These are phyloP conservation scores for Rhexocercosporidium sp. DNA, from an alignment of 2,329 filamentous ascomycete species.

Conservation along the genomic window DNA sequence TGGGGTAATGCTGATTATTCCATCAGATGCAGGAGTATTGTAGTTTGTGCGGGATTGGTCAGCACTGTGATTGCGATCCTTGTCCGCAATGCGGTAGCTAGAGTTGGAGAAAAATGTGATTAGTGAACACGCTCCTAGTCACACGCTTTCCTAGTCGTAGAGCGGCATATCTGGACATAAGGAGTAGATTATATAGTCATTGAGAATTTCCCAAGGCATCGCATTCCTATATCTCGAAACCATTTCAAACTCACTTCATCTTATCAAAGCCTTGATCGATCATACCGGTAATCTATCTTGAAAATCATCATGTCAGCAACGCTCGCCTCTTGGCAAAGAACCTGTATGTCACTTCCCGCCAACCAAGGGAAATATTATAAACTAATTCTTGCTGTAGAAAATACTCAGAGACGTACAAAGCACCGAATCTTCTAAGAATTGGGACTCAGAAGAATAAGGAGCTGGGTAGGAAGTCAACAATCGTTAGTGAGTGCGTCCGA, in stretches of 20 bases:
- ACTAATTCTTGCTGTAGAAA: background rate
- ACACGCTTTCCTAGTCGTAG: background rate
- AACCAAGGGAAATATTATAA: background rate
- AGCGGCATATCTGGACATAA: too few species aligned
- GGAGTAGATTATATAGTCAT: too few species aligned
- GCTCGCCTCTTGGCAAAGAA: slow-evolving; percentile 6
- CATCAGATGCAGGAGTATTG: background rate
- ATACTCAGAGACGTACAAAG: slow-evolving; percentile 19
- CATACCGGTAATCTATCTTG: too few species aligned
- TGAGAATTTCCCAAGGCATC: too few species aligned
- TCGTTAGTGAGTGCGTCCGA: slow-evolving; percentile 16
- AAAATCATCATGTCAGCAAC: background rate
- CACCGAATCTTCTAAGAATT: slow-evolving; percentile 7
- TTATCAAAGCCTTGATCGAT: too few species aligned
- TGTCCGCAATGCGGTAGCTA: background rate
- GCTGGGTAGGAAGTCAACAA: slow-evolving; percentile 16
- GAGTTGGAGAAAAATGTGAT: background rate
- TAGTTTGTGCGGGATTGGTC: background rate
- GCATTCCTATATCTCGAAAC: too few species aligned
- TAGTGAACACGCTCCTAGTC: background rate
- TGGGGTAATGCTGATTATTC: background rate
- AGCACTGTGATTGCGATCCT: background rate
- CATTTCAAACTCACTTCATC: too few species aligned
- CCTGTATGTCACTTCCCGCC: background rate
- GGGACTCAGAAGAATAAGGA: slow-evolving; percentile 11